Percentiles rank a stretch among this genome's conserved stretches.
phyloP scores from a whole-genome alignment of 768 basidiomycete species.

The Gelatoporia subvermispora region DNA sequence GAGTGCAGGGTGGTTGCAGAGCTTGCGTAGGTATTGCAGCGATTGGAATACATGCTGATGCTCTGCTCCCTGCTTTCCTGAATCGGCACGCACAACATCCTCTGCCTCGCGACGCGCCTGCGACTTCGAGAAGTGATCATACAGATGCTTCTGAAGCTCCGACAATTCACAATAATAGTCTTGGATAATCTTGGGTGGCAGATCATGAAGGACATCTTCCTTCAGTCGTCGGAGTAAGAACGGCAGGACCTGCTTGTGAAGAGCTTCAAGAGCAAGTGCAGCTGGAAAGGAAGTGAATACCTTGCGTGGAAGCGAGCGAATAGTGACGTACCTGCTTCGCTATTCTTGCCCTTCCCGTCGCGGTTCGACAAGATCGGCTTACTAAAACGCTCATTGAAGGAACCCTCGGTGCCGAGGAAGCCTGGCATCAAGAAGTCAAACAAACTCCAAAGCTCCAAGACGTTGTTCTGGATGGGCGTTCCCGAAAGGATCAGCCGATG shows the following conservation, averaged over 20 bases:
- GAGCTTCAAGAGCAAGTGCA: constrained; percentile 86
- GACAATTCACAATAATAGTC: constrained; percentile 99
- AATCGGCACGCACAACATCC: constrained; percentile 50
- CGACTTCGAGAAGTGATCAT: constrained; percentile 89
- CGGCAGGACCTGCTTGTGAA: constrained; percentile 99
- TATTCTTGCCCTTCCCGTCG: constrained; percentile 91
- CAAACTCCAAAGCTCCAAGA: constrained; percentile 95
- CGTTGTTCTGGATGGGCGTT: constrained; percentile 98
- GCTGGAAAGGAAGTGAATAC: constrained; percentile 42
- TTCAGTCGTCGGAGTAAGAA: constrained; percentile 95
- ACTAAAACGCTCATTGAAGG: constrained; percentile 93
- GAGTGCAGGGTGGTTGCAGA: constrained; percentile 95
- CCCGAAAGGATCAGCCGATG: constrained; percentile 95
- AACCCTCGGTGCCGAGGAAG: constrained; percentile 91
- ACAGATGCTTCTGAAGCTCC: constrained; percentile 87
- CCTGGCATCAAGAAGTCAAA: constrained; percentile 99
- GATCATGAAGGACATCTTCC: constrained; percentile 91
- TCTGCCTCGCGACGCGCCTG: constrained; percentile 62
- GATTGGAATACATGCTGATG: constrained; percentile 96
- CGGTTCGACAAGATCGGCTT: constrained; percentile 94
- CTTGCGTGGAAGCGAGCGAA: background rate
- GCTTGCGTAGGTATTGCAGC: constrained; percentile 91
- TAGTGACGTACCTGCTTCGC: constrained; percentile 82
- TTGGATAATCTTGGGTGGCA: constrained; percentile 99
- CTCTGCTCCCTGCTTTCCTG: constrained; percentile 27